Conservation (phyloP, 768 basidiomycete species). For the Boletus eberwhitei region DNA sequence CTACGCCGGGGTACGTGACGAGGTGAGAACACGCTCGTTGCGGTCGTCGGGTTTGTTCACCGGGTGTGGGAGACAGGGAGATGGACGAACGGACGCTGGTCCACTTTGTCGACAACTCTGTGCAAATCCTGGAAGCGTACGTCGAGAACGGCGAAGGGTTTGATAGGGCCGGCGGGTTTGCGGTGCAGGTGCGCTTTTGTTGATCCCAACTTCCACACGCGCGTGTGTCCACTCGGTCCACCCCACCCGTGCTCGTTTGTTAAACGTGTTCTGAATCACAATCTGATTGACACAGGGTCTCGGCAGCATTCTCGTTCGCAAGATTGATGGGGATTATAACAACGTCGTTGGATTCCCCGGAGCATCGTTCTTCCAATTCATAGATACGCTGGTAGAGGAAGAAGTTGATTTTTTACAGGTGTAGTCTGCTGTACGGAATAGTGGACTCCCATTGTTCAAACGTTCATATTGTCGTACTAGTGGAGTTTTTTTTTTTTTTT, state of each 20-base stretch:
- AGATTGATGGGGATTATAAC: conserved; percentile 85
- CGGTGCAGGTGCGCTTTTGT: conserved; percentile 63
- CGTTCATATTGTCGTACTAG: too few relatives aligned
- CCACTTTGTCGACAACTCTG: conserved; percentile 65
- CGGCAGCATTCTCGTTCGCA: conserved; percentile 77
- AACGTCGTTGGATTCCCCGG: conserved; percentile 94
- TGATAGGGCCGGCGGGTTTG: conserved; percentile 92
- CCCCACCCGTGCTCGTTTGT: background rate
- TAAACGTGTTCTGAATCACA: background rate
- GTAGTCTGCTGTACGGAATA: background rate
- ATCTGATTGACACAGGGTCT: conserved; percentile 50
- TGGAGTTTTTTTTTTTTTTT: too few relatives aligned
- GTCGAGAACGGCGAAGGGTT: conserved; percentile 81
- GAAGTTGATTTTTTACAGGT: conserved; percentile 64
- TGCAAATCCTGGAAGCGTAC: conserved; percentile 67
- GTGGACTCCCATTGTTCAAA: too few relatives aligned
- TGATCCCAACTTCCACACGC: background rate
- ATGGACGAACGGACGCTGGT: conserved; percentile 82
- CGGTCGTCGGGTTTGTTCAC: background rate
- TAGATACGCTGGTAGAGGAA: conserved; percentile 69
- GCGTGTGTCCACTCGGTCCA: too few relatives aligned
- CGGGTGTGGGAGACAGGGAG: conserved; percentile 43
- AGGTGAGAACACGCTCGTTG: conserved; percentile 40
- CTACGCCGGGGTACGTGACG: conserved; percentile 71
- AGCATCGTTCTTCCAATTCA: conserved; percentile 73